Evolutionary conservation across 225 moss, liverwort and hornwort species (phyloP), one percentile per base, ranked within the genome.

Genomic region (Straminergon stramineum): DNA sequence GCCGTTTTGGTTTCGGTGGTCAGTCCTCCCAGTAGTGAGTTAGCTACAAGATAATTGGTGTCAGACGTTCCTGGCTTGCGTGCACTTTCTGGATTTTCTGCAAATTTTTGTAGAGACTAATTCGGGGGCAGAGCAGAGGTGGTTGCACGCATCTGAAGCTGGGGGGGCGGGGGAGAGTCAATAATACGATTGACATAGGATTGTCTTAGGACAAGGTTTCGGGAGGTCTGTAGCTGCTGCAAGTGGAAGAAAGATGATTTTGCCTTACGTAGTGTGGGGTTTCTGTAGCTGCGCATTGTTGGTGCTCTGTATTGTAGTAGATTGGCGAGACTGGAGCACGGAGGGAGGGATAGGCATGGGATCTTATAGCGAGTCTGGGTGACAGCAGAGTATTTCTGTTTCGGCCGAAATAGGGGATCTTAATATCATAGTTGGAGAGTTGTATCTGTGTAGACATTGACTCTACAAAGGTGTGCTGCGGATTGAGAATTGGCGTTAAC

Each of bases 1-100:
- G 91, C 77, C 90, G 94, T 14, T 92, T 92, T 32, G 94, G 94
- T n/a, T 88, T 91, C 27, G 89, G 89, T 81, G 84, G 91, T 76
- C 94, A 92, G 90, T 73, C 94, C 51, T 90, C 91, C 28, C 91
- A 94, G 82, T 92, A 94, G 89, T 37, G 34, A 35, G 22, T 43
- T 56, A 60, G 61, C 57, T 51, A 13, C 69, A 73, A 68, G 51
- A 51, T 51, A 66, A 84, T 41, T 85, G 31, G 43, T 87, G 70
- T 31, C 86, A 85, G 77, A 41, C 58, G 76, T 51, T 85, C 58
- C 83, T 48, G 30, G 84, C 88, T 63, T 53, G 63, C 41, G 45
- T 61, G 56, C 63, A 86, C 37, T 88, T 79, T 83, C 84, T 90
- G 48, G 89, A 93, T 68, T 75, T 73, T 88, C 87, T 84, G 87